These are phyloP conservation scores for Suillus fuscotomentosus DNA, from an alignment of 768 basidiomycete species.

Conservation along the genomic window DNA sequence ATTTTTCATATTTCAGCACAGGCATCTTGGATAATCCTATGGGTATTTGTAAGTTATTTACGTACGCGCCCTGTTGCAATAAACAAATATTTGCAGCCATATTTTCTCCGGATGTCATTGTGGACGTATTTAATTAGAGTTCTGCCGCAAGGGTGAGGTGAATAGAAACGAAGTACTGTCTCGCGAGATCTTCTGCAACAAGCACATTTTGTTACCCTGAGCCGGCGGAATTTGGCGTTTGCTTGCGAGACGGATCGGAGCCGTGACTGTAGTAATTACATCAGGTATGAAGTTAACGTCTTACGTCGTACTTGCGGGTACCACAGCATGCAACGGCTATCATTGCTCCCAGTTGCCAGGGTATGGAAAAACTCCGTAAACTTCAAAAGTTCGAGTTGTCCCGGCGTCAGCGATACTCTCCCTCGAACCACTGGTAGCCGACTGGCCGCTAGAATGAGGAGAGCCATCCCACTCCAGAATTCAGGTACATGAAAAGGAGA, in stretches of 20 bases:
- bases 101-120: neutral
- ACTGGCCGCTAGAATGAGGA: neutral
- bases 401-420: neutral
- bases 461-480: neutral
- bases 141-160: neutral
- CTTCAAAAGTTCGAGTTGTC: neutral
- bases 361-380: neutral
- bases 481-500: neutral
- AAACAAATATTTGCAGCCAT: neutral
- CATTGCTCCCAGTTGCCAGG: neutral
- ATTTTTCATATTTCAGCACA: constrained; percentile 13
- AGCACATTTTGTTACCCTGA: neutral
- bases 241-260: neutral
- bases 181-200: neutral
- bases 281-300: neutral
- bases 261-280: neutral
- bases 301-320: neutral
- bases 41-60: constrained; percentile 20
- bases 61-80: neutral
- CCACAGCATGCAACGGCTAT: neutral
- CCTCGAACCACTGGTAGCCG: neutral
- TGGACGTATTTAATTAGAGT: neutral
- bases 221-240: neutral
- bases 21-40: constrained; percentile 1
- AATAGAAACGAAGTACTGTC: neutral